Base-by-base conservation (phyloP, 352 stramenopile species). In the Phytophthora quininea region DNA sequence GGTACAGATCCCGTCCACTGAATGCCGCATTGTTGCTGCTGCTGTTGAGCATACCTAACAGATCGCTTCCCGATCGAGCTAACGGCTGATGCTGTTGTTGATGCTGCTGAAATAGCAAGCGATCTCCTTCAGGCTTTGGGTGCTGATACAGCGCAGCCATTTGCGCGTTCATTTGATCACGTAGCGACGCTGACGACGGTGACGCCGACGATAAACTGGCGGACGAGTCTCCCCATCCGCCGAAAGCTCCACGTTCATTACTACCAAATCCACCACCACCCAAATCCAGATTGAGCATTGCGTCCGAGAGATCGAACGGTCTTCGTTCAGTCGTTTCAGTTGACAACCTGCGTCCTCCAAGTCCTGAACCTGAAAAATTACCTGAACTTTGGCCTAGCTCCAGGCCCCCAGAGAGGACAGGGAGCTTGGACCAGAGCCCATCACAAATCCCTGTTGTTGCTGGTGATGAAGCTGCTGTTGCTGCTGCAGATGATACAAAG, bases 121-220 rank as follows among this genome's bases (percentile, higher is more conserved):
- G 47, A n/a, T 68, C 64, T 31, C 35, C 40, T 11, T 53, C 45
- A 11, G 68, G 40, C 48, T 57, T 66, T 7, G 63, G 42, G 9
- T 80, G 69, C 24, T 86, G 84, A 62, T 92, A 92, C 48, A 92
- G 58, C 47, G 84, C 79, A 10, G 84, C 84, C 82, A 92, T 92
- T 55, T 91, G 82, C 57, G 84, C 80, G 70, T 92, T 92, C 84
- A 91, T 91, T 54, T 92, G 74, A 31, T 92, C 84, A 19, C 82
- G 77, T 10, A 92, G 62, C 14, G 67, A 79, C 3, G 60, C 43
- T 47, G 70, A 63, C 11, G 61, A 67, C 12, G 72, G 66, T n/a
- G 63, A 74, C 32, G 51, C 64, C 8, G 73, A 79, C 15, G 62
- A 66, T 4, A 67, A 42, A 54, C 52, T 52, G 7, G 47, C 7